Evolutionary conservation across 108 stramenopile genomes (phyloP).

Genomic region (Cyclotella sp.): DNA sequence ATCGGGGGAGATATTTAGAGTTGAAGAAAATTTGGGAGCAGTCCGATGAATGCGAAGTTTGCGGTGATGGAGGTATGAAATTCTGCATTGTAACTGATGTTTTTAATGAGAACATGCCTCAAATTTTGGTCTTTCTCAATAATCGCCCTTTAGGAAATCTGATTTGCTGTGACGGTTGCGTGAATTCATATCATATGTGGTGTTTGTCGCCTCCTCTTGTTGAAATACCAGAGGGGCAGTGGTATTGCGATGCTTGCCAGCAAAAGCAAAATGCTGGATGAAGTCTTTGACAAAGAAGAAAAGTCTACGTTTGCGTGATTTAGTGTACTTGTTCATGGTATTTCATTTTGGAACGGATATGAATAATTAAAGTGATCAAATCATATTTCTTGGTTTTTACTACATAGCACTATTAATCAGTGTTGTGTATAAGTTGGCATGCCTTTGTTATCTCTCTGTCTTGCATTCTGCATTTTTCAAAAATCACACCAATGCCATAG

Average conservation of each 20-base stretch:
- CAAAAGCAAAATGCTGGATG: background rate
- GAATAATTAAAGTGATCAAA: background rate
- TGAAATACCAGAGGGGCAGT: constrained; percentile 76
- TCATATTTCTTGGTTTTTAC: too few relatives aligned
- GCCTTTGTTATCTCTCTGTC: too few relatives aligned
- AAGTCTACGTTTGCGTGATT: background rate
- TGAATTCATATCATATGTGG: constrained; percentile 68
- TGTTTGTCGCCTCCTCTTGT: constrained; percentile 74
- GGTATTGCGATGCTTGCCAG: constrained; percentile 78
- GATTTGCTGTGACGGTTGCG: constrained; percentile 82
- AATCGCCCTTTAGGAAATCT: constrained; percentile 32
- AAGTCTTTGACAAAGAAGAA: background rate
- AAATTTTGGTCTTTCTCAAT: background rate
- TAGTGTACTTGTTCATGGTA: background rate
- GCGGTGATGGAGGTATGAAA: constrained; percentile 54
- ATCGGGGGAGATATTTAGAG: constrained; percentile 33
- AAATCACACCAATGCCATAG: too few relatives aligned
- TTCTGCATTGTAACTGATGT: background rate
- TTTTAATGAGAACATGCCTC: too few relatives aligned
- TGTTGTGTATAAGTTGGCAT: background rate
- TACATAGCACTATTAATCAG: background rate
- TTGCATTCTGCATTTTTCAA: too few relatives aligned
- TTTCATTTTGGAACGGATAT: background rate
- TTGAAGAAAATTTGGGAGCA: constrained; percentile 59
- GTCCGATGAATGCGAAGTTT: constrained; percentile 60